Percentiles rank a stretch among this genome's conserved stretches.
Evolutionary conservation across 2,329 filamentous ascomycete species (phyloP).

Genomic region (Penicillium crustosum): DNA sequence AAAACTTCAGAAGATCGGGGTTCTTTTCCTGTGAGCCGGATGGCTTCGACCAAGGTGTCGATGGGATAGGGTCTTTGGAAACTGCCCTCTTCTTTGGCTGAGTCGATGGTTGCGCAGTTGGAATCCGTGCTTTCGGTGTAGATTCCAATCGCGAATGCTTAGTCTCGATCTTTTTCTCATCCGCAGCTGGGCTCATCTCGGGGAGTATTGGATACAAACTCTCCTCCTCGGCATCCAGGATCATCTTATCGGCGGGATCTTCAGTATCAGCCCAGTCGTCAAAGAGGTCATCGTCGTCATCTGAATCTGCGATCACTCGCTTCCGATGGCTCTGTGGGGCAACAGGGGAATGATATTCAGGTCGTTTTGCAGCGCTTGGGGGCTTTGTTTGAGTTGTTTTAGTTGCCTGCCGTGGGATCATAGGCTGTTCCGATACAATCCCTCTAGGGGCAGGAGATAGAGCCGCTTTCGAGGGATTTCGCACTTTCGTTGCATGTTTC

Average conservation of each 20-base stretch:
- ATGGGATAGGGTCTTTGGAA: slow-evolving; percentile 14
- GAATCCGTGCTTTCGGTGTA: neutral
- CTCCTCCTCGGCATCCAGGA: slow-evolving; percentile 26
- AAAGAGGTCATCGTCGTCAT: slow-evolving; percentile 32
- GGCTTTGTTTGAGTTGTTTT: slow-evolving; percentile 6
- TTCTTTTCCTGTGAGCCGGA: slow-evolving; percentile 27
- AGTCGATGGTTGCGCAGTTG: slow-evolving; percentile 18
- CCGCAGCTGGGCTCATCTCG: slow-evolving; percentile 17
- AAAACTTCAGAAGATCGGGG: slow-evolving; percentile 31
- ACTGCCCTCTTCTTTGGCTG: neutral
- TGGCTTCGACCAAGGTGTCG: slow-evolving; percentile 14
- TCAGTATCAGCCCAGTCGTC: slow-evolving; percentile 26
- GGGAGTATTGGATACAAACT: slow-evolving; percentile 35
- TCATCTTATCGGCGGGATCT: slow-evolving; percentile 19
- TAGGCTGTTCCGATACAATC: neutral
- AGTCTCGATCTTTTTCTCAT: slow-evolving; percentile 3
- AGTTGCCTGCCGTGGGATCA: slow-evolving; percentile 8
- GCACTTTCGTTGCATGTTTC: slow-evolving; percentile 28
- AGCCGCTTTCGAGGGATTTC: slow-evolving; percentile 23
- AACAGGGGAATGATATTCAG: slow-evolving; percentile 3
- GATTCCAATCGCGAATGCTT: neutral
- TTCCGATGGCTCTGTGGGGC: slow-evolving; percentile 11
- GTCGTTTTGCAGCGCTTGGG: slow-evolving; percentile 13
- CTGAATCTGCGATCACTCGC: slow-evolving; percentile 37
- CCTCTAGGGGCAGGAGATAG: slow-evolving; percentile 3